Conservation (phyloP, 2,329 filamentous ascomycete species). For the Fusarium zealandicum region DNA sequence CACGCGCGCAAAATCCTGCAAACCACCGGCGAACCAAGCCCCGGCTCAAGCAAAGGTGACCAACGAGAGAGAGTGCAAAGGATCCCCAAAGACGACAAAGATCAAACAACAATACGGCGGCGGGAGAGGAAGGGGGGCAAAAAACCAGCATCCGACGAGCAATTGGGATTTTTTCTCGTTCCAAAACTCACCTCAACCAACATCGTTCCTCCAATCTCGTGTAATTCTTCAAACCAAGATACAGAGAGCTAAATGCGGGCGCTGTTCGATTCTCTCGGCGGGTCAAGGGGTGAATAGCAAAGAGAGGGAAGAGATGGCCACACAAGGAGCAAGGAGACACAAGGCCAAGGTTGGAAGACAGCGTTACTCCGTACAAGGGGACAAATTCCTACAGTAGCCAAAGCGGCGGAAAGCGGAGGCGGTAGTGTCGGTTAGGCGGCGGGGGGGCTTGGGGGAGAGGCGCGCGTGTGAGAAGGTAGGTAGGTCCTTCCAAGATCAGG, state of each 20-base stretch:
- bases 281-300: constrained; percentile 5
- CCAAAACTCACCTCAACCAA: constrained; percentile 50
- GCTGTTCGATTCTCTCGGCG: constrained; percentile 1
- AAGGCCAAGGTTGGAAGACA: constrained; percentile 11
- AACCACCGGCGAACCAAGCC: constrained; percentile 22
- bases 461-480: background rate
- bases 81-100: background rate
- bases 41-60: background rate
- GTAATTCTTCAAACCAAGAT: constrained; percentile 10
- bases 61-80: constrained; percentile 1
- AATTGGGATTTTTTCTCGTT: constrained; percentile 12
- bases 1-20: constrained; percentile 23
- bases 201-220: constrained; percentile 37
- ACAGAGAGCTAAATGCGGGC: constrained; percentile 10
- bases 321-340: constrained; percentile 21
- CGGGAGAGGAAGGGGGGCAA: constrained; percentile 6
- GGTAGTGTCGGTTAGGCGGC: constrained; percentile 22
- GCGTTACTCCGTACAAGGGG: constrained; percentile 34
- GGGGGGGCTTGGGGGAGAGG: background rate
- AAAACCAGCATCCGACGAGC: constrained; percentile 14
- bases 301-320: constrained; percentile 21
- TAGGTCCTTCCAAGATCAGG: too few species aligned
- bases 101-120: constrained; percentile 7
- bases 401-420: constrained; percentile 26
- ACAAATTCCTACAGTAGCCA: constrained; percentile 31